phyloP scores from a whole-genome alignment of 495 filamentous ascomycete genomes.

The Xylaria nigripes region DNA sequence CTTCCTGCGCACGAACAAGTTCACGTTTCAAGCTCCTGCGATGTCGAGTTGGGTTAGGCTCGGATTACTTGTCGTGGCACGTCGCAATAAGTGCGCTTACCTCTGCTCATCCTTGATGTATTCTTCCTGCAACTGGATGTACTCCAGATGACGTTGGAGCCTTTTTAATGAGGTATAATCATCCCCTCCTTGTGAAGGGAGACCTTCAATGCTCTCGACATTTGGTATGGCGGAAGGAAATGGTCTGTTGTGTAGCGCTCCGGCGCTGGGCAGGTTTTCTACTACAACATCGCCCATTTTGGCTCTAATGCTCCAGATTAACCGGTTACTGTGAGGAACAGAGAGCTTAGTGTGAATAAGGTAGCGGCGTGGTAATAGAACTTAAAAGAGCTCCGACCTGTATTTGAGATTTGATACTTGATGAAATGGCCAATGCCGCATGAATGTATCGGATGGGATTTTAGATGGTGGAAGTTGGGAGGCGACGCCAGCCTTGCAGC shows the following conservation, averaged over 20 bases:
- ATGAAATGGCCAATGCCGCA: neutral
- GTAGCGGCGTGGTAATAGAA: neutral
- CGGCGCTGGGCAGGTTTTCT: slow-evolving; percentile 65
- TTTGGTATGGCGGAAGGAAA: slow-evolving; percentile 78
- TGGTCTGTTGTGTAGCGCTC: slow-evolving; percentile 69
- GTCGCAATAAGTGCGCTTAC: slow-evolving; percentile 33
- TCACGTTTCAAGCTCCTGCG: slow-evolving; percentile 89
- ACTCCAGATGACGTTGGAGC: slow-evolving; percentile 93
- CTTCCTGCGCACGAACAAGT: slow-evolving; percentile 93
- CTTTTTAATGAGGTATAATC: slow-evolving; percentile 94
- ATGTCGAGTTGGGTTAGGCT: slow-evolving; percentile 7
- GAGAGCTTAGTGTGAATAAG: neutral
- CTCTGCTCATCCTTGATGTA: slow-evolving; percentile 99
- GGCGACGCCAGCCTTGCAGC: slow-evolving; percentile 30
- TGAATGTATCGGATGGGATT: neutral
- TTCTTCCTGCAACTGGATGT: slow-evolving; percentile 97
- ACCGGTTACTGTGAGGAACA: neutral
- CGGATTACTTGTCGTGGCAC: neutral
- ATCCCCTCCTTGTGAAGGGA: slow-evolving; percentile 72
- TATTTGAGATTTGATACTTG: neutral
- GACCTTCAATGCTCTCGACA: slow-evolving; percentile 78
- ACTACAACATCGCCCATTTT: slow-evolving; percentile 78
- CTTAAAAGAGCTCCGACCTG: too few relatives aligned
- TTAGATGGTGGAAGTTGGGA: slow-evolving; percentile 1
- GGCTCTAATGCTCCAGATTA: slow-evolving; percentile 1